Percentiles rank a stretch among this genome's conserved stretches.
Conservation (phyloP, 2,329 filamentous ascomycete genomes). For the Fusarium anguioides region DNA sequence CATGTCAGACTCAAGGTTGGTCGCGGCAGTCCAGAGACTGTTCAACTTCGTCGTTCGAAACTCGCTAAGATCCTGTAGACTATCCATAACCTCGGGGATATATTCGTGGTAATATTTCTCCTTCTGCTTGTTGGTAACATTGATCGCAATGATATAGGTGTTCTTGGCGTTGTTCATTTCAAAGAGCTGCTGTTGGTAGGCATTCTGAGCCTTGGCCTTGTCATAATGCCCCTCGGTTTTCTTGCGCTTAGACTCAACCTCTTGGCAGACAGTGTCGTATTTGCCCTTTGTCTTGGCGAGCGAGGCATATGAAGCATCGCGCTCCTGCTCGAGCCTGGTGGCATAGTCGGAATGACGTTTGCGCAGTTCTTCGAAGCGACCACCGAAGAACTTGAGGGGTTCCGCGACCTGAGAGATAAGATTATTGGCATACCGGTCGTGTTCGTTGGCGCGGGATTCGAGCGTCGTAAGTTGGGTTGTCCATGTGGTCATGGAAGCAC, state of each 20-base stretch:
- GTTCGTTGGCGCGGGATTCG: conserved; percentile 87
- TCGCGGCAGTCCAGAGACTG: conserved; percentile 83
- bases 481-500: conserved; percentile 97
- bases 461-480: conserved; percentile 91
- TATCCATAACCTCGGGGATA: conserved; percentile 91
- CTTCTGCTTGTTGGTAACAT: conserved; percentile 97
- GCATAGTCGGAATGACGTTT: conserved; percentile 93
- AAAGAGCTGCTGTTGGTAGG: conserved; percentile 89
- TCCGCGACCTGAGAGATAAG: conserved; percentile 85
- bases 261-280: conserved; percentile 92
- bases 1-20: conserved; percentile 82
- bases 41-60: conserved; percentile 88
- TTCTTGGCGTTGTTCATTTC: conserved; percentile 99
- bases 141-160: conserved; percentile 95
- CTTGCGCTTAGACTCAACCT: conserved; percentile 93
- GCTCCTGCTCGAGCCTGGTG: conserved; percentile 87
- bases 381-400: conserved; percentile 79
- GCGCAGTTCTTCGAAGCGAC: conserved; percentile 88
- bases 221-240: conserved; percentile 96
- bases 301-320: conserved; percentile 84
- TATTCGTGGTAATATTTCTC: conserved; percentile 98
- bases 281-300: conserved; percentile 91
- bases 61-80: conserved; percentile 92
- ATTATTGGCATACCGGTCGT: conserved; percentile 85
- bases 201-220: conserved; percentile 88